These are phyloP conservation scores for Chalaropsis ovoidea DNA, from an alignment of 2,329 filamentous ascomycete genomes.

Conservation along the genomic window DNA sequence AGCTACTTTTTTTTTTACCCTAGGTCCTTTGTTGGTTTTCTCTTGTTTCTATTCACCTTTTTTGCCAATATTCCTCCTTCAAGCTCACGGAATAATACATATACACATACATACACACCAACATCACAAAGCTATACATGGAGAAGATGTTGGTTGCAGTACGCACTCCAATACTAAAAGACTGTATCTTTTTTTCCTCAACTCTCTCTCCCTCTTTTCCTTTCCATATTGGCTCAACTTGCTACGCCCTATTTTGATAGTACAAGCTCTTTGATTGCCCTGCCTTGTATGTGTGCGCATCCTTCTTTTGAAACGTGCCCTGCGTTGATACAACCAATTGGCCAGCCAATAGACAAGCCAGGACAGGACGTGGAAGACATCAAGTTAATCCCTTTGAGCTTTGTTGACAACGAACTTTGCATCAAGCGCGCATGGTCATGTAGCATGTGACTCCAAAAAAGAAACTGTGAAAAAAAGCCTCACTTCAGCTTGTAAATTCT, in stretches of 20 bases:
- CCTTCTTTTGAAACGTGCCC: constrained; percentile 14
- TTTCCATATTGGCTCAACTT: not conserved
- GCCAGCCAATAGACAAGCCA: not conserved
- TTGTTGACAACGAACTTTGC: too few relatives aligned
- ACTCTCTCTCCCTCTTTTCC: not conserved
- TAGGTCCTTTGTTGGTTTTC: not conserved
- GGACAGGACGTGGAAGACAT: not conserved
- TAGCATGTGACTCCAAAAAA: constrained; percentile 2
- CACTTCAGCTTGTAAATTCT: not conserved
- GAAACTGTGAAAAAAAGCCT: not conserved
- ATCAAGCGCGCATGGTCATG: not conserved
- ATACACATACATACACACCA: too few relatives aligned
- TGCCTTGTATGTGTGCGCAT: not conserved
- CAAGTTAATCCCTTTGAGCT: too few relatives aligned
- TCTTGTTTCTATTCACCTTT: not conserved
- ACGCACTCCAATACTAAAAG: too few relatives aligned
- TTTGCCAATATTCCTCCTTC: not conserved
- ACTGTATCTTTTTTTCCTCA: too few relatives aligned
- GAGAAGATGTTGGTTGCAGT: too few relatives aligned
- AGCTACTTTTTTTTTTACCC: not conserved
- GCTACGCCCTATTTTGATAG: not conserved
- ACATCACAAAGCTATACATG: too few relatives aligned
- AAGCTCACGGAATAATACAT: not conserved
- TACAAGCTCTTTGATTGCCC: not conserved
- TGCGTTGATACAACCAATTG: not conserved